Percentiles rank a stretch among this genome's conserved stretches.
Conservation (phyloP, 108 stramenopile genomes). For the Pseudonitzschia multiseries region DNA sequence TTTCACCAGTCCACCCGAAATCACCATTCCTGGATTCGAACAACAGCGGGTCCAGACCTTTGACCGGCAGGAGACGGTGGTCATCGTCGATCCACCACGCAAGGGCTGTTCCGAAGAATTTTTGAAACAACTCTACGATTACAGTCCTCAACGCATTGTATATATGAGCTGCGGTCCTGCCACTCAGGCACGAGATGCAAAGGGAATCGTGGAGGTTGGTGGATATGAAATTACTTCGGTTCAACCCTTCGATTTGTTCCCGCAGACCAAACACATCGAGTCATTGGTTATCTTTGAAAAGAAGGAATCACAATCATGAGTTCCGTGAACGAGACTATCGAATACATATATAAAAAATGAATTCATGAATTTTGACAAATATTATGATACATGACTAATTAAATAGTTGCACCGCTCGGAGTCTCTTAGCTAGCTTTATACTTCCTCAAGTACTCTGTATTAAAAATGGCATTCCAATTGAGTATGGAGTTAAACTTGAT, state of each 20-base stretch:
- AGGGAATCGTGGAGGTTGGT: slow-evolving; percentile 62
- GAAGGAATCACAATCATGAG: neutral
- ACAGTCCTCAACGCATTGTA: slow-evolving; percentile 83
- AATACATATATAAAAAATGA: neutral
- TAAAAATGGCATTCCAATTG: too few relatives aligned
- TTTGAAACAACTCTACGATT: slow-evolving; percentile 86
- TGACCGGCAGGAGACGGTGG: slow-evolving; percentile 80
- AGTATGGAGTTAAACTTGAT: too few relatives aligned
- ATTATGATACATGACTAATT: too few relatives aligned
- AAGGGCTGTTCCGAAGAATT: slow-evolving; percentile 93
- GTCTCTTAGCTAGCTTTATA: too few relatives aligned
- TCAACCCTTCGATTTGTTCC: slow-evolving; percentile 95
- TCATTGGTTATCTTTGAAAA: slow-evolving; percentile 90
- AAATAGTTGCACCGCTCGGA: too few relatives aligned
- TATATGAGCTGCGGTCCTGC: slow-evolving; percentile 96
- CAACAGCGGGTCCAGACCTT: slow-evolving; percentile 63
- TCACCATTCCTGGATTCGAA: slow-evolving; percentile 30
- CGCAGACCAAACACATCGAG: slow-evolving; percentile 97
- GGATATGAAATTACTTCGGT: slow-evolving; percentile 83
- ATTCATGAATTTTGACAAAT: too few relatives aligned
- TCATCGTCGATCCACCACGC: slow-evolving; percentile 95
- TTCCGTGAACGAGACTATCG: neutral
- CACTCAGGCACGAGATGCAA: slow-evolving; percentile 97
- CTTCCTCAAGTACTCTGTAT: too few relatives aligned
- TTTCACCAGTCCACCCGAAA: slow-evolving; percentile 60